These are phyloP conservation scores for Prototheca stagnorum DNA, from an alignment of 163 green algal species.

Conservation along the genomic window DNA sequence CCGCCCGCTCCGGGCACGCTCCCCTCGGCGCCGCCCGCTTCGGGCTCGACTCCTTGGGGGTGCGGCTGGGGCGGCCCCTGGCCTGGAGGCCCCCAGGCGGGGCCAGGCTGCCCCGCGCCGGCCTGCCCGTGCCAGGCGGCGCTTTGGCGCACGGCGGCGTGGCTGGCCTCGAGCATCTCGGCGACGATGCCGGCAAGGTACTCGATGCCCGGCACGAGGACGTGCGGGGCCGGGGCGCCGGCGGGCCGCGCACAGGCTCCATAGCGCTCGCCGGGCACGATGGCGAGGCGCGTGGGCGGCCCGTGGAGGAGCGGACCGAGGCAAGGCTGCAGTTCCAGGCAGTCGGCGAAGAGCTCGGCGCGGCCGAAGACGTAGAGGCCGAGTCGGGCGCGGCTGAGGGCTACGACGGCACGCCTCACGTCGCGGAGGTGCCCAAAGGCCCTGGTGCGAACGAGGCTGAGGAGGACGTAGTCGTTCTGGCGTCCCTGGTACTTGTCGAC, in stretches of 20 bases:
- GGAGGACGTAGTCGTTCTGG: conserved; percentile 95
- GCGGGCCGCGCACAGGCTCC: conserved; percentile 2
- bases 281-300: conserved; percentile 32
- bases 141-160: too few species aligned
- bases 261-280: conserved; percentile 7
- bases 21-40: too few species aligned
- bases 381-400: conserved; percentile 76
- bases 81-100: too few species aligned
- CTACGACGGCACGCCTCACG: conserved; percentile 91
- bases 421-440: conserved; percentile 89
- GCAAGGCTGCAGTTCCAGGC: conserved; percentile 79
- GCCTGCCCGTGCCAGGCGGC: too few species aligned
- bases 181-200: conserved; percentile 37
- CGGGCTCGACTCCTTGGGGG: too few species aligned
- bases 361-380: conserved; percentile 91
- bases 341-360: conserved; percentile 72
- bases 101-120: too few species aligned
- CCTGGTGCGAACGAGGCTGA: conserved; percentile 80
- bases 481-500: conserved; percentile 99
- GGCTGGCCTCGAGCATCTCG: conserved; percentile 19
- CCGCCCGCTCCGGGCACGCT: too few species aligned
- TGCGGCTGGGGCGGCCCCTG: too few species aligned
- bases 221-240: not conserved
- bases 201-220: conserved; percentile 26
- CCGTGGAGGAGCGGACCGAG: conserved; percentile 62